Evolutionary conservation across 177 flowering plant genomes (phyloP), one percentile per base, ranked within the genome.

Genomic region (Vitis hybrid): DNA sequence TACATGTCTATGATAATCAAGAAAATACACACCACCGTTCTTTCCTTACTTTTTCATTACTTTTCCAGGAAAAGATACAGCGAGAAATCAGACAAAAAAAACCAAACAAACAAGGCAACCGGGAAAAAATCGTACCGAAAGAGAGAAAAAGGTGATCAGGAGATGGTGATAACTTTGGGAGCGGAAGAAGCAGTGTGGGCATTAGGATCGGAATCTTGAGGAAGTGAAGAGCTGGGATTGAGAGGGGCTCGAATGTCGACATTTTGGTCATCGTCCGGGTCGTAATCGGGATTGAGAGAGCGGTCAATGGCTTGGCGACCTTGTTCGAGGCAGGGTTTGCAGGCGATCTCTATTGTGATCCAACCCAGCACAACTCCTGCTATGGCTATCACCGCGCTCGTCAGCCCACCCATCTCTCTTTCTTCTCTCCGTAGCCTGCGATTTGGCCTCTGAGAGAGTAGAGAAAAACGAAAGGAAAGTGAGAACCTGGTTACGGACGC

Each of bases 241-340:
- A 92, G 90, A 64, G 94, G 92, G 1, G 88, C 80, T 5, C 79
- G 87, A 60, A 82, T 70, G 65, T 62, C 27, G 63, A 13, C 65
- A 66, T 27, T 40, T 56, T 40, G 56, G 54, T 74, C 76, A 57
- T 86, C 96, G 72, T 94, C 98, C 18, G 97, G 97, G 70, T 94
- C 98, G 84, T 89, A 89, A 67, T 92, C 81, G 6, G 97, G 98
- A 72, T 94, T 79, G 62, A 94, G 98, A 18, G 84, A 78, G 10
- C 88, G 91, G 75, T 94, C 97, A 21, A 94, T 89, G 76, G 97
- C 94, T 78, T 89, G 89, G 15, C 98, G 89, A 21, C 98, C 98
- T 67, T 80, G 80, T 0, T 94, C 97, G 16, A 94, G 97, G 73
- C 98, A 94, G 40, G 97, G 97, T 81, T 92, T 92, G 88, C 98